A percentile compares a stretch with the other conserved stretches of the same genome.
Evolutionary conservation across 1,139 yeast species (phyloP).

Genomic region (Hemisphaericaspora subhashii): DNA sequence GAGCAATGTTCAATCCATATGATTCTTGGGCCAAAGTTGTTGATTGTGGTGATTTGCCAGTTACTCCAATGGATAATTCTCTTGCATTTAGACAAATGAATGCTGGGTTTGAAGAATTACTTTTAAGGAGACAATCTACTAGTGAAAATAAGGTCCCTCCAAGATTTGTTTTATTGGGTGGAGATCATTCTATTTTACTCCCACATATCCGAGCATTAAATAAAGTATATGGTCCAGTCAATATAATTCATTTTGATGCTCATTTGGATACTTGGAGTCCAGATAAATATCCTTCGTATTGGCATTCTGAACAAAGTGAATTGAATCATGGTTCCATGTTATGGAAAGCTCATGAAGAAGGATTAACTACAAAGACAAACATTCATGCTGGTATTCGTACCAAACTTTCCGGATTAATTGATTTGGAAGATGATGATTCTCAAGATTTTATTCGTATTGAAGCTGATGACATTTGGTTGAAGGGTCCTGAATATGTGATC

Average conservation of each 20-base stretch:
- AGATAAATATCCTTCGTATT: constrained; percentile 60
- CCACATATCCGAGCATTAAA: constrained; percentile 68
- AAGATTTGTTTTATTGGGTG: constrained; percentile 68
- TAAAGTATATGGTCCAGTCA: constrained; percentile 59
- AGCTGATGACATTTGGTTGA: constrained; percentile 69
- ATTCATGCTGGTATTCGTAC: constrained; percentile 76
- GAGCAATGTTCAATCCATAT: constrained; percentile 68
- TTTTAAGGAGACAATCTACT: constrained; percentile 31
- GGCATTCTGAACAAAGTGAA: constrained; percentile 65
- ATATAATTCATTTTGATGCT: constrained; percentile 76
- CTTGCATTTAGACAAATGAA: constrained; percentile 74
- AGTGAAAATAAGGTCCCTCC: constrained; percentile 42
- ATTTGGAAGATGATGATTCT: constrained; percentile 61
- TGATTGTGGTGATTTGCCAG: constrained; percentile 84
- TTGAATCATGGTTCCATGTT: constrained; percentile 81
- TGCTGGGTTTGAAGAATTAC: constrained; percentile 60
- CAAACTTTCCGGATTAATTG: constrained; percentile 60
- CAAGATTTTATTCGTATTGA: constrained; percentile 65
- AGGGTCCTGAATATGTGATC: constrained; percentile 57
- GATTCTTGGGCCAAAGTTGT: constrained; percentile 63
- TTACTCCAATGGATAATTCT: constrained; percentile 72
- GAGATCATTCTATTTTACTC: constrained; percentile 72
- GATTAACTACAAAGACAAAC: constrained; percentile 55
- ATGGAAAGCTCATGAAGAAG: constrained; percentile 74
- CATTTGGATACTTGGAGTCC: constrained; percentile 83